phyloP scores from a whole-genome alignment of 2,329 filamentous ascomycete genomes.

The Aspergillus pseudoviridinutans region DNA sequence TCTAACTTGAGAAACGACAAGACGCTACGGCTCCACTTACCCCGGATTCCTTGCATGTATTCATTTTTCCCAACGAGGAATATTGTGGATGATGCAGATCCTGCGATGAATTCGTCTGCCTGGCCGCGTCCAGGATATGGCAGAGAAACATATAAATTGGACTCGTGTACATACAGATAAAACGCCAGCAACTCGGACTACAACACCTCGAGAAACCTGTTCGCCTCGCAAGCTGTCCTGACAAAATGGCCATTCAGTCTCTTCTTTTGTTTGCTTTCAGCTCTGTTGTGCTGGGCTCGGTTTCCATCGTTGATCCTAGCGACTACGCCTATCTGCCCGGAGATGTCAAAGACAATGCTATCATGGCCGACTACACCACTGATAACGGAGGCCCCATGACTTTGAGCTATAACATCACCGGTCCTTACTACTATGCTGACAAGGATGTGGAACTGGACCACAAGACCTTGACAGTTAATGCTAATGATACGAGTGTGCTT shows the following conservation, averaged over 20 bases:
- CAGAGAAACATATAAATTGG: too few relatives aligned
- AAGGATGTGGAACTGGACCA: conserved; percentile 6
- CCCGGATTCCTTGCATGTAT: neutral
- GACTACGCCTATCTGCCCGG: conserved; percentile 1
- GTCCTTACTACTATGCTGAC: conserved; percentile 2
- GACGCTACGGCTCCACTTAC: neutral
- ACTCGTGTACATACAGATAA: too few relatives aligned
- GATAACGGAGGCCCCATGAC: neutral
- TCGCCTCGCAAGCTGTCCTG: too few relatives aligned
- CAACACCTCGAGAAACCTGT: too few relatives aligned
- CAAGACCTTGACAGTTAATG: conserved; percentile 8
- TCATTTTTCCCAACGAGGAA: too few relatives aligned
- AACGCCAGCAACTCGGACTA: too few relatives aligned
- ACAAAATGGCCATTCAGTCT: too few relatives aligned
- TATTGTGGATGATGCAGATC: too few relatives aligned
- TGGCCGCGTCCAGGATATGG: too few relatives aligned
- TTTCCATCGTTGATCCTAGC: conserved; percentile 1
- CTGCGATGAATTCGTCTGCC: too few relatives aligned
- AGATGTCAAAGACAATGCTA: neutral
- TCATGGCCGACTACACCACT: conserved; percentile 1
- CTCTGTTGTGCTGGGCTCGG: too few relatives aligned
- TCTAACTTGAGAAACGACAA: neutral
- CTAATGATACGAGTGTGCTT: conserved; percentile 18
- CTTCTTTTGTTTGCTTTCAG: too few relatives aligned
- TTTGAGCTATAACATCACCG: conserved; percentile 1